phyloP scores from a whole-genome alignment of 2,329 filamentous ascomycete species.

The Xylaria sp. region DNA sequence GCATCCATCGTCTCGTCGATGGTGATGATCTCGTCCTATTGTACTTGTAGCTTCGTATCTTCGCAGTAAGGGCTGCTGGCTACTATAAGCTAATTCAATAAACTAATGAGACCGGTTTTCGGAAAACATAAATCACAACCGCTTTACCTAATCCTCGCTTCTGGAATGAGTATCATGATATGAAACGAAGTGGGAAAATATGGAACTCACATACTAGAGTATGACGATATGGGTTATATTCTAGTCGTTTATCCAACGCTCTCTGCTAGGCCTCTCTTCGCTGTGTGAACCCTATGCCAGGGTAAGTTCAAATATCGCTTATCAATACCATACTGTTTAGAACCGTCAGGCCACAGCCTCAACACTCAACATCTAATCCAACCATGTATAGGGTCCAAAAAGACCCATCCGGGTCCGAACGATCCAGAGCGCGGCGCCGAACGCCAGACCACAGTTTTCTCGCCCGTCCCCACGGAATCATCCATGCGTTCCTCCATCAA shows the following conservation, averaged over 20 bases:
- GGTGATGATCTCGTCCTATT: conserved; percentile 11
- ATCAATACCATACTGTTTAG: background rate
- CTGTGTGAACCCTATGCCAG: conserved; percentile 3
- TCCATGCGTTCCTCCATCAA: background rate
- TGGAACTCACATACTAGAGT: background rate
- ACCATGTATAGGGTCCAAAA: background rate
- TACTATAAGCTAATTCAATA: background rate
- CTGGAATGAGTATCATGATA: background rate
- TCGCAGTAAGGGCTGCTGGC: background rate
- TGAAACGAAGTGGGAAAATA: background rate
- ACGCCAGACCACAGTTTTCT: background rate
- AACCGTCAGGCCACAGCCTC: background rate
- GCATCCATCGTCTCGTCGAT: background rate
- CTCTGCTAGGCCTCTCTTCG: background rate
- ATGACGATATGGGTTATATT: background rate
- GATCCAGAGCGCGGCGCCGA: background rate
- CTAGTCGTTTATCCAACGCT: background rate
- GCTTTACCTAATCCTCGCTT: background rate
- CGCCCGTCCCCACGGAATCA: background rate
- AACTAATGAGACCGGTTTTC: conserved; percentile 3
- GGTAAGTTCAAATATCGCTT: conserved; percentile 5
- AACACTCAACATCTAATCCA: background rate
- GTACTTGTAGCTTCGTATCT: conserved; percentile 16
- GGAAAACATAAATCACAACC: background rate
- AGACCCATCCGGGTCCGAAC: background rate